These are phyloP conservation scores for Bolboschoenus planiculmis DNA, from an alignment of 176 grass and related monocot genomes.

Conservation along the genomic window DNA sequence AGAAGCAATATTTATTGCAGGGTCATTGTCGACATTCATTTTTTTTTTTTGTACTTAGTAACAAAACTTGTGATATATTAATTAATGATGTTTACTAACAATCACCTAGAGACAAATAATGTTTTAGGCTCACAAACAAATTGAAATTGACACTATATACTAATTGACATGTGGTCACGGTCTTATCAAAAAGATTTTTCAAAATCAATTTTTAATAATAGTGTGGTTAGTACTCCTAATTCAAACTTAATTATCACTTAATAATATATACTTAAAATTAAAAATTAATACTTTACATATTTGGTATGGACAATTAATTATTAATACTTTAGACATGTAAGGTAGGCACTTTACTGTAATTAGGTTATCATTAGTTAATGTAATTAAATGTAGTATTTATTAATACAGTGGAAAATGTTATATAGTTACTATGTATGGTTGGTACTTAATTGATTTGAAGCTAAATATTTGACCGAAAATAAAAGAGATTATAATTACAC, in stretches of 20 bases:
- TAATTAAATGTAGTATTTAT: neutral
- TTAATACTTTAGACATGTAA: neutral
- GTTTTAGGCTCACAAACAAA: neutral
- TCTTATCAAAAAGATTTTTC: neutral
- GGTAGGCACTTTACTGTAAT: neutral
- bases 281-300: neutral
- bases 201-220: too few relatives aligned
- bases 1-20: neutral
- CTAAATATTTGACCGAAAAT: too few relatives aligned
- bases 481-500: too few relatives aligned
- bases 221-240: neutral
- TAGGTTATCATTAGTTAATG: neutral
- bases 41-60: neutral
- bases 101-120: neutral
- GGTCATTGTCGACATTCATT: neutral
- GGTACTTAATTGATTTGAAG: too few relatives aligned
- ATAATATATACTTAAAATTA: neutral
- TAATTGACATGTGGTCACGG: neutral
- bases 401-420: too few relatives aligned
- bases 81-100: neutral
- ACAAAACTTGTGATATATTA: too few relatives aligned
- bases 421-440: neutral
- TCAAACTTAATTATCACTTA: neutral
- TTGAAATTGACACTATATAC: neutral
- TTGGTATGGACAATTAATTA: neutral